A percentile compares a stretch with the other conserved stretches of the same genome.
Evolutionary conservation across 176 grass and related monocot species (phyloP).

Genomic region (Phyllostachys edulis): DNA sequence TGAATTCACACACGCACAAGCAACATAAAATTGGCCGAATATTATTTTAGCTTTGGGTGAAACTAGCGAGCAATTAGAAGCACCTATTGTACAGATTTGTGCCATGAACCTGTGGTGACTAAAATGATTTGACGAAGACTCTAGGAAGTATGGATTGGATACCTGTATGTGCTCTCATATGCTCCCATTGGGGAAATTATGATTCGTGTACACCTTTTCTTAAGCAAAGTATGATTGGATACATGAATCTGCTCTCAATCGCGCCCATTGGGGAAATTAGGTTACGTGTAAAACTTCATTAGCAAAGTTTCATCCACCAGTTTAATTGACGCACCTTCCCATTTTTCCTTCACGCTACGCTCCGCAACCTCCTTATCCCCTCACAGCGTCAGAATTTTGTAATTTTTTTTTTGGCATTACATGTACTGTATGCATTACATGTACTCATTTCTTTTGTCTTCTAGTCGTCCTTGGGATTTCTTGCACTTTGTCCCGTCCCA

Average conservation of each 20-base stretch:
- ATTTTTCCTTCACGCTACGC: not conserved
- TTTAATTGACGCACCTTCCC: not conserved
- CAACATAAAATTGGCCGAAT: not conserved
- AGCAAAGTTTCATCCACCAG: not conserved
- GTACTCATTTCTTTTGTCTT: not conserved
- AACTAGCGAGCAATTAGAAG: not conserved
- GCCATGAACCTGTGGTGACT: not conserved
- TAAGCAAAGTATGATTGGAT: not conserved
- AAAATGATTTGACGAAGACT: not conserved
- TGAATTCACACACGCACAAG: not conserved
- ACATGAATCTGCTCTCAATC: not conserved
- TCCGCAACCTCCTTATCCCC: not conserved
- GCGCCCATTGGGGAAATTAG: not conserved
- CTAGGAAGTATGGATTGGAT: not conserved
- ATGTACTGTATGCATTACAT: not conserved
- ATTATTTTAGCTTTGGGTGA: not conserved
- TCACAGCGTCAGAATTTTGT: not conserved
- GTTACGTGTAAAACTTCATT: not conserved
- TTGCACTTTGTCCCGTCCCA: not conserved
- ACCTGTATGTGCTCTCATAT: not conserved
- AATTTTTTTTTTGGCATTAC: too few species aligned
- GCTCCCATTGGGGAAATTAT: not conserved
- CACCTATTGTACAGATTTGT: not conserved
- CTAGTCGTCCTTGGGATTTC: not conserved
- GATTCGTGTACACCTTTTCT: not conserved